These are phyloP conservation scores for Boletus nobilissimus DNA, from an alignment of 1,284 basidiomycete species.

Conservation along the genomic window DNA sequence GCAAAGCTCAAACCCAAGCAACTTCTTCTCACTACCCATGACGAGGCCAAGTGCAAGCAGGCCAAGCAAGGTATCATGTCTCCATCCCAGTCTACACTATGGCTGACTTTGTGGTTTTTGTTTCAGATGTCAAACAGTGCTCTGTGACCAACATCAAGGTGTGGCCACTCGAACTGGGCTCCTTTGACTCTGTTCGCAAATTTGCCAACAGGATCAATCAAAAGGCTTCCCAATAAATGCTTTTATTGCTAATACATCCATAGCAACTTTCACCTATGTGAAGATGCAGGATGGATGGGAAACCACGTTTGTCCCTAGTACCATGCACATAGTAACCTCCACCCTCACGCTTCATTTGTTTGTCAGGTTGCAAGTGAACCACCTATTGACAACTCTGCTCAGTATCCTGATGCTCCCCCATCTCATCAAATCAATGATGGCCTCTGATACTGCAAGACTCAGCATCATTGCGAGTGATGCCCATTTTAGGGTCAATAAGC, in stretches of 20 bases:
- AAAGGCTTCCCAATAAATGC: constrained; percentile 35
- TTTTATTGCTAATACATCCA: constrained; percentile 41
- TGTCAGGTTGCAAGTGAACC: constrained; percentile 47
- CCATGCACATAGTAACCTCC: background rate
- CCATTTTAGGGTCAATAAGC: constrained; percentile 30
- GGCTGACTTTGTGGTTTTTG: constrained; percentile 3
- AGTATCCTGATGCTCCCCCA: constrained; percentile 48
- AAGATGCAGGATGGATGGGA: constrained; percentile 47
- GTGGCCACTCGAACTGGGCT: constrained; percentile 43
- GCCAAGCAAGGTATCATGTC: constrained; percentile 35
- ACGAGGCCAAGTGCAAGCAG: constrained; percentile 38
- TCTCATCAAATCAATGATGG: constrained; percentile 42
- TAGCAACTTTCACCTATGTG: constrained; percentile 30
- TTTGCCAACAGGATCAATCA: constrained; percentile 41
- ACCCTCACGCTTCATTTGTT: background rate
- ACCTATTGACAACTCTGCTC: constrained; percentile 45
- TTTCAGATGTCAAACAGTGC: constrained; percentile 36
- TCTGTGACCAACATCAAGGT: constrained; percentile 32
- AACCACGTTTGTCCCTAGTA: constrained; percentile 36
- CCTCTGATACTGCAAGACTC: constrained; percentile 39
- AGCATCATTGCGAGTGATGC: constrained; percentile 44
- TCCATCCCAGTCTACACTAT: background rate
- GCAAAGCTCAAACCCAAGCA: constrained; percentile 42
- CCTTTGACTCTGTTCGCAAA: constrained; percentile 46
- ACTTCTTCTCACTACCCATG: constrained; percentile 46